phyloP scores from a whole-genome alignment of 1,139 yeast genomes.

The Taphrina communis region DNA sequence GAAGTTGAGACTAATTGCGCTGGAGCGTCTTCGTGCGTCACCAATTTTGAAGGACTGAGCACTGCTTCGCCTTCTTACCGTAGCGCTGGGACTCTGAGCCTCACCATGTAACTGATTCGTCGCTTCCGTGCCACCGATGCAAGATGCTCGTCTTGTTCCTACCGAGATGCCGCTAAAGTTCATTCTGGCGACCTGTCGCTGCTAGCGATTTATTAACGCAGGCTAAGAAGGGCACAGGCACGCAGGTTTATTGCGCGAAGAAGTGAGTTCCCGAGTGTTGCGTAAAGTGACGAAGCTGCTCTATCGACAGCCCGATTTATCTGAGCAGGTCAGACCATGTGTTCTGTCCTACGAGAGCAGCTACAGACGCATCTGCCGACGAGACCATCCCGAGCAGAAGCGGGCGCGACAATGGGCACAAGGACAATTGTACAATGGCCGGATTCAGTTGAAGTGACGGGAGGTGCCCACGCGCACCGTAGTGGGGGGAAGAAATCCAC shows the following conservation, averaged over 20 bases:
- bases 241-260: too few relatives aligned
- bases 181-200: not conserved
- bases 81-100: not conserved
- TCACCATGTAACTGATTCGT: not conserved
- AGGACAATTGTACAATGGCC: not conserved
- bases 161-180: constrained; percentile 6
- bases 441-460: not conserved
- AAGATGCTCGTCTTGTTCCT: constrained; percentile 20
- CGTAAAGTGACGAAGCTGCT: too few relatives aligned
- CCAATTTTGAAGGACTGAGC: constrained; percentile 1
- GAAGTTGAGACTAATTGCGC: constrained; percentile 13
- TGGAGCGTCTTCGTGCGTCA: constrained; percentile 31
- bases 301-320: too few relatives aligned
- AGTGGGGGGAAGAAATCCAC: too few relatives aligned
- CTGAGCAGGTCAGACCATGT: too few relatives aligned
- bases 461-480: too few relatives aligned
- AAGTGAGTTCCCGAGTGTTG: too few relatives aligned
- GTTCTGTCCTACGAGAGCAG: too few relatives aligned
- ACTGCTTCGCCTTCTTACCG: constrained; percentile 23
- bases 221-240: too few relatives aligned
- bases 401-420: not conserved
- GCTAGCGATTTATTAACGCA: not conserved
- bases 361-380: too few relatives aligned
- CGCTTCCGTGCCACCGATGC: constrained; percentile 4
- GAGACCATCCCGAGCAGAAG: too few relatives aligned